phyloP scores from a whole-genome alignment of 768 basidiomycete genomes.

The Lactifluus volemus region DNA sequence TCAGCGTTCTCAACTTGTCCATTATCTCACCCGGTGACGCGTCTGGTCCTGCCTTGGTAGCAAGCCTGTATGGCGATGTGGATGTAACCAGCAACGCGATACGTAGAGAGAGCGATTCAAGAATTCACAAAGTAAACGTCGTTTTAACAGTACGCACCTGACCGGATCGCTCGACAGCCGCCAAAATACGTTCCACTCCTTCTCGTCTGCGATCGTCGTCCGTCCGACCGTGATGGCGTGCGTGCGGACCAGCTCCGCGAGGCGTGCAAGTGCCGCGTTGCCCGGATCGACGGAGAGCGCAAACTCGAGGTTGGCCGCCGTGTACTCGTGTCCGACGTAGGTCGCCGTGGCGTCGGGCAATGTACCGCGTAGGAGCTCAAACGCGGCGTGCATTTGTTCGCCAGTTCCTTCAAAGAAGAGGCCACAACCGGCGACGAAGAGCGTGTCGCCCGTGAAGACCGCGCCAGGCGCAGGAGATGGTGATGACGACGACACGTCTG shows the following conservation, averaged over 20 bases:
- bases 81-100: background rate
- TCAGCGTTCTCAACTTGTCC: conserved; percentile 67
- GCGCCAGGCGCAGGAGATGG: conserved; percentile 44
- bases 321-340: conserved; percentile 93
- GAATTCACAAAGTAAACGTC: background rate
- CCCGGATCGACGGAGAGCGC: conserved; percentile 54
- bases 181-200: conserved; percentile 95
- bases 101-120: background rate
- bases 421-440: conserved; percentile 84
- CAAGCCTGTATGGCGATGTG: conserved; percentile 33
- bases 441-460: conserved; percentile 93
- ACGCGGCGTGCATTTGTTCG: conserved; percentile 70
- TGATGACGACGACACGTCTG: conserved; percentile 24
- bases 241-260: conserved; percentile 47
- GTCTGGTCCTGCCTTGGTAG: conserved; percentile 33
- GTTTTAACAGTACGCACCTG: conserved; percentile 35
- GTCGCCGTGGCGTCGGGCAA: conserved; percentile 76
- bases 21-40: conserved; percentile 54
- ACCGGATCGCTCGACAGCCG: conserved; percentile 55
- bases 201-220: conserved; percentile 89
- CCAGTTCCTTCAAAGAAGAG: conserved; percentile 89
- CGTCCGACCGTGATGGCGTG: conserved; percentile 67
- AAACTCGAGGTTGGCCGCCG: conserved; percentile 63
- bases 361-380: conserved; percentile 51
- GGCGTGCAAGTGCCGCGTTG: conserved; percentile 50